A percentile compares a stretch with the other conserved stretches of the same genome.
Conservation (phyloP, 768 basidiomycete species). For the Lentinula guzmanii region DNA sequence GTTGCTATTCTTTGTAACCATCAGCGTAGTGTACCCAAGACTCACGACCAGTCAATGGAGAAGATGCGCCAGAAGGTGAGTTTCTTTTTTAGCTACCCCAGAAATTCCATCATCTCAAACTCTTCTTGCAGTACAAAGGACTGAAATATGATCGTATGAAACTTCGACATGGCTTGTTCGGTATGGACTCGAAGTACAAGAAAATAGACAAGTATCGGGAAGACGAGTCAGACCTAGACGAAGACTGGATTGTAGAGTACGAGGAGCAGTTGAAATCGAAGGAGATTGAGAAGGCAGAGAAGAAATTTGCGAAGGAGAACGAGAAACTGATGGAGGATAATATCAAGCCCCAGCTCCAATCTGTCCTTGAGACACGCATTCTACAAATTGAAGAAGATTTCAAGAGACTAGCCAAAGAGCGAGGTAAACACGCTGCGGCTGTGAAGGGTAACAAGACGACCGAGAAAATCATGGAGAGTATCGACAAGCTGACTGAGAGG, state of each 20-base stretch:
- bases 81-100: conserved; percentile 1
- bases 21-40: conserved; percentile 91
- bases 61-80: conserved; percentile 88
- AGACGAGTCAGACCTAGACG: conserved; percentile 91
- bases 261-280: conserved; percentile 74
- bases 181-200: conserved; percentile 71
- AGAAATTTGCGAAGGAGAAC: conserved; percentile 94
- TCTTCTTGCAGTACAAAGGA: conserved; percentile 58
- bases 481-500: conserved; percentile 80
- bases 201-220: conserved; percentile 73
- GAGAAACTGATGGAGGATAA: conserved; percentile 77
- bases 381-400: conserved; percentile 72
- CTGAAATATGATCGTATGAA: conserved; percentile 99
- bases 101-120: not conserved
- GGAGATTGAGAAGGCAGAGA: conserved; percentile 85
- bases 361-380: conserved; percentile 63
- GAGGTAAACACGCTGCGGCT: conserved; percentile 65
- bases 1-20: conserved; percentile 99
- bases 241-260: conserved; percentile 79
- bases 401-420: conserved; percentile 68
- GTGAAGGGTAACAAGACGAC: conserved; percentile 62
- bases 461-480: conserved; percentile 76
- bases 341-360: conserved; percentile 49
- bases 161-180: conserved; percentile 82
- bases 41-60: conserved; percentile 89